Evolutionary conservation across 2,329 filamentous ascomycete species (phyloP).

Genomic region (Ophiostoma novo-ulmi): DNA sequence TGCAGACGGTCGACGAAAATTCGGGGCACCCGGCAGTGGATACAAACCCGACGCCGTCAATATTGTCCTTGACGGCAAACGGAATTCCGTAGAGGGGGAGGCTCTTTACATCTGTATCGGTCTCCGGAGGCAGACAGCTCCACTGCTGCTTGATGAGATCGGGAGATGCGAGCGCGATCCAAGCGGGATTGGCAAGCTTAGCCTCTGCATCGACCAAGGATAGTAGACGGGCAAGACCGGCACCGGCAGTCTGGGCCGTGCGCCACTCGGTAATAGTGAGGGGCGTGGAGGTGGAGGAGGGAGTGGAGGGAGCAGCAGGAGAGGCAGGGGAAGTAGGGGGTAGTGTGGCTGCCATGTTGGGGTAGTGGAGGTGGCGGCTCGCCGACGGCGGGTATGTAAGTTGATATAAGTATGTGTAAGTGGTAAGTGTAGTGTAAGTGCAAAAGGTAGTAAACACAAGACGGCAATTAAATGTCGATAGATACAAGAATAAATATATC

Average conservation of each 20-base stretch:
- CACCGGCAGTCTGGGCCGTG: constrained; percentile 1
- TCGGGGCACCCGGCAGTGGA: constrained; percentile 49
- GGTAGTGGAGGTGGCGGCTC: constrained; percentile 4
- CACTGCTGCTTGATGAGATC: constrained; percentile 3
- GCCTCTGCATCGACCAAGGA: neutral
- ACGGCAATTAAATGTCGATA: neutral
- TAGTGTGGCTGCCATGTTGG: neutral
- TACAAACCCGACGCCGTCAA: constrained; percentile 46
- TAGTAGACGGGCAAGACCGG: constrained; percentile 5
- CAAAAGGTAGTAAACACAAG: neutral
- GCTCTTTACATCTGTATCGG: neutral
- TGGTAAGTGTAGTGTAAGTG: neutral
- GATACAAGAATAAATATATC: neutral
- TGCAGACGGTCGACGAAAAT: constrained; percentile 36
- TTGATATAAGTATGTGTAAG: neutral
- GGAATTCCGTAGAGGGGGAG: constrained; percentile 53
- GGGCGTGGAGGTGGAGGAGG: neutral
- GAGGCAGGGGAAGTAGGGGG: neutral
- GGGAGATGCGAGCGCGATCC: constrained; percentile 1
- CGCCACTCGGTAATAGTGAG: constrained; percentile 9
- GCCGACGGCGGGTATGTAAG: constrained; percentile 7
- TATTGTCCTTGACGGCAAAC: constrained; percentile 54
- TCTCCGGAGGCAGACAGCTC: neutral
- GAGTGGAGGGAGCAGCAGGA: neutral
- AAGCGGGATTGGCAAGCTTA: neutral